A percentile compares a stretch with the other conserved stretches of the same genome.
These are phyloP conservation scores for Ophiostoma quercus DNA, from an alignment of 2,329 filamentous ascomycete genomes.

Conservation along the genomic window DNA sequence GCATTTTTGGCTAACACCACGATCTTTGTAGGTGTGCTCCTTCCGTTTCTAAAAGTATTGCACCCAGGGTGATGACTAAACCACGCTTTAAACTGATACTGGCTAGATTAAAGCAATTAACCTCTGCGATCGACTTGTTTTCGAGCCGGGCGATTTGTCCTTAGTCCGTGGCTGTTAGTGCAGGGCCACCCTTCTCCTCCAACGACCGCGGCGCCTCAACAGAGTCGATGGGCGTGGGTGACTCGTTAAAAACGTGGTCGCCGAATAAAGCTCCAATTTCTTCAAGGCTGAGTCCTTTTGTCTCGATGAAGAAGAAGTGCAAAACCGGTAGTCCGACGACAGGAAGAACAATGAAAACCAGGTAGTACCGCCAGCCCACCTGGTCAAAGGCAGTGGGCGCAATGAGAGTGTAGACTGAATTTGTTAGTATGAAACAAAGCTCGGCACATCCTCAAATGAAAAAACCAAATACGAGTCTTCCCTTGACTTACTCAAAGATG, in stretches of 20 bases:
- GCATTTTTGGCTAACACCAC: not conserved
- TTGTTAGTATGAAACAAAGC: not conserved
- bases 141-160: not conserved
- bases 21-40: not conserved
- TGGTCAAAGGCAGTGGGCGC: not conserved
- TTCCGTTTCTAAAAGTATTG: not conserved
- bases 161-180: not conserved
- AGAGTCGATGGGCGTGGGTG: not conserved
- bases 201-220: not conserved
- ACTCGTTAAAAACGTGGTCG: not conserved
- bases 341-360: not conserved
- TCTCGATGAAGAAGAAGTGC: not conserved
- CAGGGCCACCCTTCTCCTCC: not conserved
- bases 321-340: not conserved
- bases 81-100: not conserved
- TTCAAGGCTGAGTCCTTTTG: not conserved
- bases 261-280: not conserved
- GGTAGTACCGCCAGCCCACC: slow-evolving; percentile 1
- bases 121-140: not conserved
- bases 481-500: not conserved
- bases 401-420: slow-evolving; percentile 1
- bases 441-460: too few relatives aligned
- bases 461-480: too few relatives aligned
- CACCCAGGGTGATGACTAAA: not conserved
- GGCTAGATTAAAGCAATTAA: not conserved